These are phyloP conservation scores for Kwoniella botswanensis DNA, from an alignment of 768 basidiomycete species.

Conservation along the genomic window DNA sequence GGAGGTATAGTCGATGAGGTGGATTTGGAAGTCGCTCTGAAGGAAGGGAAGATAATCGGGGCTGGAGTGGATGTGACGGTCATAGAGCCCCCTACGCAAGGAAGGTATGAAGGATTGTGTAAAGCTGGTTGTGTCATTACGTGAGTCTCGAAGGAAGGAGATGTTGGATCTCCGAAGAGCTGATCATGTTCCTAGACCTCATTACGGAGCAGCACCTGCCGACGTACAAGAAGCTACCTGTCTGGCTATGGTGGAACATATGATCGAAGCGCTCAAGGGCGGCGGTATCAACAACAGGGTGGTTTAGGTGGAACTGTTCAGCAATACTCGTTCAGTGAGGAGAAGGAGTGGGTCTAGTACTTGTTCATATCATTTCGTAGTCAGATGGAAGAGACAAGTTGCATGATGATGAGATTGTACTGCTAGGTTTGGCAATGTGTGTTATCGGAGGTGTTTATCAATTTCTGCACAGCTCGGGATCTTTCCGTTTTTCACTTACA, in stretches of 20 bases:
- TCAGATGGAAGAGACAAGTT: too few species aligned
- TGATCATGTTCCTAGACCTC: slow-evolving; percentile 8
- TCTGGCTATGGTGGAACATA: slow-evolving; percentile 11
- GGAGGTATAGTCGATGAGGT: slow-evolving; percentile 55
- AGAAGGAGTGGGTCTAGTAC: too few species aligned
- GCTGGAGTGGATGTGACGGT: slow-evolving; percentile 53
- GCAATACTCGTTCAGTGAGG: too few species aligned
- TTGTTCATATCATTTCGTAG: too few species aligned
- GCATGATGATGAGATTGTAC: too few species aligned
- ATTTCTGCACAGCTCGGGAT: too few species aligned
- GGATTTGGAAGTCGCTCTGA: slow-evolving; percentile 40
- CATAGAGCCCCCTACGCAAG: slow-evolving; percentile 43
- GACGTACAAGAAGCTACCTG: slow-evolving; percentile 13
- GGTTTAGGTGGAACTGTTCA: not conserved
- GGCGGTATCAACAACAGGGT: not conserved
- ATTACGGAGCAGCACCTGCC: slow-evolving; percentile 16
- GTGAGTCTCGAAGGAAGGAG: not conserved
- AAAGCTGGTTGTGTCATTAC: slow-evolving; percentile 14
- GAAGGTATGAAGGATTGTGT: slow-evolving; percentile 37
- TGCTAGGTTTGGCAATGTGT: too few species aligned
- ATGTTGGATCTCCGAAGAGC: not conserved
- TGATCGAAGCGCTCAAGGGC: slow-evolving; percentile 11
- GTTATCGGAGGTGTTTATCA: too few species aligned
- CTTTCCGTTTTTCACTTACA: too few species aligned
- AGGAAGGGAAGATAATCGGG: slow-evolving; percentile 39